Evolutionary conservation across 106 monocot genomes (phyloP), one percentile per base, ranked within the genome.

Genomic region (Hemerocallis citrina): DNA sequence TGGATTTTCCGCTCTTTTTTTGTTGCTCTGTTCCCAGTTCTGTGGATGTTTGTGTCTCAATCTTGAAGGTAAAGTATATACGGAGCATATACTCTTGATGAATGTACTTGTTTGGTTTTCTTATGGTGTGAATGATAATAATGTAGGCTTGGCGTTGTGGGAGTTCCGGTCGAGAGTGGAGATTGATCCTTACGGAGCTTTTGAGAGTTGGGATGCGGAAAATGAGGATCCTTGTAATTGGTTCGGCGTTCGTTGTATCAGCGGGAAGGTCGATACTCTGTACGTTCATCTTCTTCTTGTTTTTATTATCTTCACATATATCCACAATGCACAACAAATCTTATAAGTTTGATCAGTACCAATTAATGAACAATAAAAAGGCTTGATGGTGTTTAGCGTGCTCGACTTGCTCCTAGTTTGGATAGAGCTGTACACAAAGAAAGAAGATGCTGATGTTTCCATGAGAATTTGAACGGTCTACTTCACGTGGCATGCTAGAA

Each of bases 211-310:
- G 89, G 67, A 81, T 63, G 68, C 64, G 7, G 55, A 68, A 9
- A 83, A 86, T n/a, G 51, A 34, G 1, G 39, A 78, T 57, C 85
- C 94, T 0, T 89, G 94, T 72, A 73, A 56, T 22, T 94, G 94
- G 94, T 75, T 32, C 0, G 86, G 93, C 13, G 74, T 93, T 36
- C 60, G 48, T 31, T 93, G 89, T 59, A 33, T 68, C 39, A 75
- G 77, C 80, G 82, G 82, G 41, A 77, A 73, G 73, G 89, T 93
- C 14, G 82, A 82, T 46, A 71, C 57, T 22, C 23, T 93, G 93
- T 93, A 77, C 85, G 93, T 79, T 68, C 32, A 32, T 56, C 11
- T n/a, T n/a, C n/a, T n/a, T n/a, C n/a, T n/a, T n/a, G n/a, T n/a
- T n/a, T n/a, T n/a, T n/a, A n/a, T n/a, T n/a, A n/a, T n/a, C n/a